A percentile compares a stretch with the other conserved stretches of the same genome.
Evolutionary conservation across 371 early-diverging fungal species (phyloP).

Genomic region (Mortierella sp.): DNA sequence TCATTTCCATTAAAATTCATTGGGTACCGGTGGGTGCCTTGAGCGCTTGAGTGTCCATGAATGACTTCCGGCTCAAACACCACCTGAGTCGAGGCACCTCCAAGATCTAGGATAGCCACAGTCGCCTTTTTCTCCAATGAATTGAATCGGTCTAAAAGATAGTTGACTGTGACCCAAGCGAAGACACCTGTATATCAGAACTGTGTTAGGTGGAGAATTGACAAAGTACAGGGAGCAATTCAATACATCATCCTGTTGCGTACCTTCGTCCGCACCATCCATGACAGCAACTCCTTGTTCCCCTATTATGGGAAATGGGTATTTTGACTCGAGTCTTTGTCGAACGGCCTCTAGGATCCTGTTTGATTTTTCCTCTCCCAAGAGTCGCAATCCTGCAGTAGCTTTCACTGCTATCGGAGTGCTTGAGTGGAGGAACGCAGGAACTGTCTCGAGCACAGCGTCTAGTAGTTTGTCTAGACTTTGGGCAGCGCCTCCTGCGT

Average conservation of each 20-base stretch:
- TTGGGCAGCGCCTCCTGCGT: constrained; percentile 82
- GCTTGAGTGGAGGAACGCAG: constrained; percentile 76
- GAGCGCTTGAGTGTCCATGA: constrained; percentile 63
- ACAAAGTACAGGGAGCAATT: background rate
- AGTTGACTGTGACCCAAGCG: constrained; percentile 98
- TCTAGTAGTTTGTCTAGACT: constrained; percentile 86
- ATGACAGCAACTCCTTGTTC: constrained; percentile 87
- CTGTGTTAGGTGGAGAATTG: background rate
- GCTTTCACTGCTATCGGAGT: constrained; percentile 96
- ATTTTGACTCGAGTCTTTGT: constrained; percentile 70
- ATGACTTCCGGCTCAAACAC: constrained; percentile 90
- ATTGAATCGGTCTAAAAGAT: constrained; percentile 76
- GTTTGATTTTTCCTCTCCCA: constrained; percentile 78
- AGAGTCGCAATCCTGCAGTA: constrained; percentile 91
- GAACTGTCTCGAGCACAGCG: constrained; percentile 81
- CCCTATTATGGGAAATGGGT: constrained; percentile 84
- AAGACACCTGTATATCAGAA: constrained; percentile 81
- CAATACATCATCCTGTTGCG: background rate
- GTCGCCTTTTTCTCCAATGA: constrained; percentile 66
- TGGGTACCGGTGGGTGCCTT: constrained; percentile 80
- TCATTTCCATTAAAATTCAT: constrained; percentile 77
- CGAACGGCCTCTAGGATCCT: constrained; percentile 81
- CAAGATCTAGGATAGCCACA: constrained; percentile 94
- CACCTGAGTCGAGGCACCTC: constrained; percentile 96
- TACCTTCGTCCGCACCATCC: constrained; percentile 96